Conservation (phyloP, 805 yeast species). For the Danielia reshetovae region DNA sequence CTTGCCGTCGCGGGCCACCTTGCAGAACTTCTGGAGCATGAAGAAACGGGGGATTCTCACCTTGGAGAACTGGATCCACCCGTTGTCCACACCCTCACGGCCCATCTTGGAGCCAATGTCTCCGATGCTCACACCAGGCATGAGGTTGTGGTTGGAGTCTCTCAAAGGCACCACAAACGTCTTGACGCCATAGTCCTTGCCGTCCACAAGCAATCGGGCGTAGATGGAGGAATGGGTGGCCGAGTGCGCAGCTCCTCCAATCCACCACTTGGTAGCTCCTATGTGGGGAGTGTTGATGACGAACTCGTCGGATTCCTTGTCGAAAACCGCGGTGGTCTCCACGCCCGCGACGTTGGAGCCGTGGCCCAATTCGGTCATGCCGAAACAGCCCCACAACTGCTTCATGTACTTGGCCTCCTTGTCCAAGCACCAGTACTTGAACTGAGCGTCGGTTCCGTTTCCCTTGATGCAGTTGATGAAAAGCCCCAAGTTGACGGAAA, state of each 20-base stretch:
- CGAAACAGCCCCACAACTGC: conserved; percentile 25
- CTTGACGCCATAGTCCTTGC: conserved; percentile 45
- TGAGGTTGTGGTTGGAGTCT: conserved; percentile 38
- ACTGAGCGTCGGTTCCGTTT: conserved; percentile 39
- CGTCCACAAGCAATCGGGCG: conserved; percentile 42
- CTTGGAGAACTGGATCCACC: conserved; percentile 45
- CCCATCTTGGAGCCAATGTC: conserved; percentile 49
- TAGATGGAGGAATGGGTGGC: conserved; percentile 40
- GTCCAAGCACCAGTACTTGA: conserved; percentile 32
- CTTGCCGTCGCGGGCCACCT: conserved; percentile 36
- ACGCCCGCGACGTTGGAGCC: conserved; percentile 20
- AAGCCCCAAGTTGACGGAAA: conserved; percentile 37
- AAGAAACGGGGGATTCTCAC: conserved; percentile 43
- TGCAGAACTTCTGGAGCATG: conserved; percentile 44
- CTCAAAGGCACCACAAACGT: conserved; percentile 45
- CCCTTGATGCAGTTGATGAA: conserved; percentile 38
- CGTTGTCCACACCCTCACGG: conserved; percentile 46
- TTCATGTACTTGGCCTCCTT: conserved; percentile 33
- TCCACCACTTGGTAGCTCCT: conserved; percentile 51
- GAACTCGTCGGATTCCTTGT: conserved; percentile 38
- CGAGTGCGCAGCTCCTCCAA: conserved; percentile 48
- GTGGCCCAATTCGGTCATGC: conserved; percentile 20
- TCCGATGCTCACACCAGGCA: conserved; percentile 43
- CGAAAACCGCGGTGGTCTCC: conserved; percentile 31
- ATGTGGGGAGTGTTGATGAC: conserved; percentile 44